phyloP scores from a whole-genome alignment of 495 filamentous ascomycete species.

The Aspergillus taichungensis region DNA sequence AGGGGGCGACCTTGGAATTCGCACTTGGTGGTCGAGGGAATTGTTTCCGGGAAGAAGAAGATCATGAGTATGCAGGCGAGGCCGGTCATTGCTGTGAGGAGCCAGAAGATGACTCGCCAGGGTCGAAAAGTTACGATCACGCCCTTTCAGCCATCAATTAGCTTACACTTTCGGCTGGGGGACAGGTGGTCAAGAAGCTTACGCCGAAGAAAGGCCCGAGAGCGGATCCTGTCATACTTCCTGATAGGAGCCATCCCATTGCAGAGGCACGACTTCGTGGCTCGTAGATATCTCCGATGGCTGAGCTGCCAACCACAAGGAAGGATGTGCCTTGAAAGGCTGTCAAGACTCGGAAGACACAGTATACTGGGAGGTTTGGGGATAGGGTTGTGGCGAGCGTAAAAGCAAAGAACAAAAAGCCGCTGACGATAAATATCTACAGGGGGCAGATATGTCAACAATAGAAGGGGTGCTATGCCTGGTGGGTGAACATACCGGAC shows the following conservation, averaged over 20 bases:
- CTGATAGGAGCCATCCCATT: constrained; percentile 59
- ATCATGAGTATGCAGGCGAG: constrained; percentile 48
- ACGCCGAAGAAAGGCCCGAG: constrained; percentile 57
- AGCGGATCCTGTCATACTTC: constrained; percentile 62
- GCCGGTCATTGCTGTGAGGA: constrained; percentile 56
- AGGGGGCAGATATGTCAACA: constrained; percentile 7
- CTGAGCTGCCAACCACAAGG: constrained; percentile 54
- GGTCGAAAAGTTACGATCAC: constrained; percentile 61
- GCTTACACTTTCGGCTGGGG: not conserved
- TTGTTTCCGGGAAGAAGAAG: constrained; percentile 62
- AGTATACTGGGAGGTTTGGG: constrained; percentile 58
- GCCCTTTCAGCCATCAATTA: constrained; percentile 24
- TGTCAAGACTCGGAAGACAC: constrained; percentile 59
- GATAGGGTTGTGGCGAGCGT: constrained; percentile 59
- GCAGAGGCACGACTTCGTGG: constrained; percentile 60
- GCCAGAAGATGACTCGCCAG: constrained; percentile 67
- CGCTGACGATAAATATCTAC: constrained; percentile 48
- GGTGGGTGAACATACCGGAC: constrained; percentile 47
- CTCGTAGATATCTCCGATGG: constrained; percentile 56
- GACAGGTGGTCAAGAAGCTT: constrained; percentile 4
- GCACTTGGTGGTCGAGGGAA: constrained; percentile 47
- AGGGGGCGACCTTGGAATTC: constrained; percentile 44
- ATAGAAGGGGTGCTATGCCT: not conserved
- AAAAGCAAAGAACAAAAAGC: constrained; percentile 51
- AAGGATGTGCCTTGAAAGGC: constrained; percentile 67